phyloP scores from a whole-genome alignment of 495 filamentous ascomycete species.

The Neurospora sp. region DNA sequence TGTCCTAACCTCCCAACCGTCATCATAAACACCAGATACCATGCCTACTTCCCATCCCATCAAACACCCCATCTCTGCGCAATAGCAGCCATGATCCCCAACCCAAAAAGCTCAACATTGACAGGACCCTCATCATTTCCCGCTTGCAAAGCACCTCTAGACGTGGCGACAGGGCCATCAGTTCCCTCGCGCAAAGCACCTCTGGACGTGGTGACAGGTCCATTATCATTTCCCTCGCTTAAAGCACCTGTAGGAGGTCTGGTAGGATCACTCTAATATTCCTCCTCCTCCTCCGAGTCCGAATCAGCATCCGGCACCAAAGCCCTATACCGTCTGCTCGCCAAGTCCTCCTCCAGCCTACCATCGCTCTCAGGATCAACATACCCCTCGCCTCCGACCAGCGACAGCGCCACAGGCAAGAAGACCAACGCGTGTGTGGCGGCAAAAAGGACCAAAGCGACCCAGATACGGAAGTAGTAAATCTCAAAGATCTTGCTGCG shows the following conservation, averaged over 20 bases:
- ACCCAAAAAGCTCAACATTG: not conserved
- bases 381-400: constrained; percentile 82
- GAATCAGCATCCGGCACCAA: constrained; percentile 29
- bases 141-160: not conserved
- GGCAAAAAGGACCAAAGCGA: constrained; percentile 82
- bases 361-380: constrained; percentile 74
- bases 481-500: constrained; percentile 98
- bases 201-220: not conserved
- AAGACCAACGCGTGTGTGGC: constrained; percentile 83
- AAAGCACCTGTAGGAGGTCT: not conserved
- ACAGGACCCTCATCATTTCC: not conserved
- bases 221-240: not conserved
- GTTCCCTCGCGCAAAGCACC: not conserved
- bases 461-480: constrained; percentile 96
- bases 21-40: not conserved
- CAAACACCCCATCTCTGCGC: not conserved
- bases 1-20: not conserved
- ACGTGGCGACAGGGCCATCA: not conserved
- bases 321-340: constrained; percentile 33
- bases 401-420: constrained; percentile 79
- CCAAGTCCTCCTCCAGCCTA: constrained; percentile 76
- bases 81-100: not conserved
- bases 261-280: not conserved
- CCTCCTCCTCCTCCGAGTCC: constrained; percentile 21
- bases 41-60: not conserved